phyloP scores from a whole-genome alignment of 805 yeast genomes.

The Kodamaea nitidulidarum region DNA sequence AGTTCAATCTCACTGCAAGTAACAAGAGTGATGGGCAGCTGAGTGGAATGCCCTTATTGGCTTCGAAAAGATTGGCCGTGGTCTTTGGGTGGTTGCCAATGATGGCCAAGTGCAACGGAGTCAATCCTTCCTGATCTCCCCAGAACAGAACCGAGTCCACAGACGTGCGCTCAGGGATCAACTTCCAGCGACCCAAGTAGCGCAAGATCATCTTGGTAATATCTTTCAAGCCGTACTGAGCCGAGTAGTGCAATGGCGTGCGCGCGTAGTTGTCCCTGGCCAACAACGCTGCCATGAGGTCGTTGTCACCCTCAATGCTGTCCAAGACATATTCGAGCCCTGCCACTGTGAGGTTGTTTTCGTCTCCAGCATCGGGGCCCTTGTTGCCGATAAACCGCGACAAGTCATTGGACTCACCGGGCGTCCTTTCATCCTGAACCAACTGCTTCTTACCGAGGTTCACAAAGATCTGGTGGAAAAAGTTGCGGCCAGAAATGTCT shows the following conservation, averaged over 20 bases:
- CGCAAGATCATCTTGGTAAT: conserved; percentile 55
- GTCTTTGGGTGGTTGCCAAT: conserved; percentile 81
- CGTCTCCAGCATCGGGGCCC: conserved; percentile 42
- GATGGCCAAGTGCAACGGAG: conserved; percentile 82
- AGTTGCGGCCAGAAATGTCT: conserved; percentile 78
- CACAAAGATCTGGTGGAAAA: conserved; percentile 80
- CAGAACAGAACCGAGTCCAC: conserved; percentile 55
- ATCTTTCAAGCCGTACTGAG: conserved; percentile 76
- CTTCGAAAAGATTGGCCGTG: conserved; percentile 51
- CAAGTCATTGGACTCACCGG: conserved; percentile 29
- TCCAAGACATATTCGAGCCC: conserved; percentile 60
- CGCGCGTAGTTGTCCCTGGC: conserved; percentile 73
- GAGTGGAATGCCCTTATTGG: conserved; percentile 37
- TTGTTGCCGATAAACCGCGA: conserved; percentile 24
- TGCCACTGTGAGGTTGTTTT: conserved; percentile 47
- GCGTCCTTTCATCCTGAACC: conserved; percentile 34
- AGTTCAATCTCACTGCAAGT: conserved; percentile 65
- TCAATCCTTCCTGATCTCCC: conserved; percentile 76
- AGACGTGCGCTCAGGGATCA: conserved; percentile 44
- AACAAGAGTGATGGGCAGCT: conserved; percentile 56
- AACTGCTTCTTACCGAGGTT: conserved; percentile 64
- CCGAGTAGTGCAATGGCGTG: conserved; percentile 86
- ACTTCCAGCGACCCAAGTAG: conserved; percentile 55
- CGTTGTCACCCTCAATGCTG: conserved; percentile 29
- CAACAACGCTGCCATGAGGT: conserved; percentile 34